Conservation (phyloP, 495 filamentous ascomycete genomes). For the Aspergillus heteromorphus region DNA sequence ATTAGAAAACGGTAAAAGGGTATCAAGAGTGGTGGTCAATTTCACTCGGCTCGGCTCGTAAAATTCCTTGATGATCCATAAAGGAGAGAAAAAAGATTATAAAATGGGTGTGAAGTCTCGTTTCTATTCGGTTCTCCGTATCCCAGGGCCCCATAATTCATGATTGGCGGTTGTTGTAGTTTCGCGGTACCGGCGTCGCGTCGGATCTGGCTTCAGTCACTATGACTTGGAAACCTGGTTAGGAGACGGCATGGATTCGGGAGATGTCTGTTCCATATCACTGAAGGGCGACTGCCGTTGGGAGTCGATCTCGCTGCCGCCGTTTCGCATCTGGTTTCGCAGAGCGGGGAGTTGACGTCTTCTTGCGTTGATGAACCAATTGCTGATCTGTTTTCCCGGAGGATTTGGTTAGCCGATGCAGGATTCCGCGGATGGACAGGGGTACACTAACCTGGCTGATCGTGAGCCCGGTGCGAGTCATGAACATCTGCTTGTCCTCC, state of each 20-base stretch:
- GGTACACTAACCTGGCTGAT: slow-evolving; percentile 63
- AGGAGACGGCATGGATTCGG: slow-evolving; percentile 32
- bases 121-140: slow-evolving; percentile 24
- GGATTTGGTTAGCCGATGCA: background rate
- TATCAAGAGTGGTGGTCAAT: slow-evolving; percentile 15
- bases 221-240: slow-evolving; percentile 12
- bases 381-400: slow-evolving; percentile 71
- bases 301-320: slow-evolving; percentile 29
- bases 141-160: slow-evolving; percentile 25
- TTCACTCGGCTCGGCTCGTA: slow-evolving; percentile 13
- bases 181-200: slow-evolving; percentile 3
- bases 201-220: background rate
- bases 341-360: slow-evolving; percentile 69
- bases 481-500: slow-evolving; percentile 81
- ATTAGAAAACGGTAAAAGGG: slow-evolving; percentile 16
- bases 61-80: slow-evolving; percentile 1
- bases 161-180: slow-evolving; percentile 13
- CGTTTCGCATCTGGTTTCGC: slow-evolving; percentile 49
- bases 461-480: slow-evolving; percentile 67
- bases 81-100: slow-evolving; percentile 6
- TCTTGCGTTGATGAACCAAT: slow-evolving; percentile 94
- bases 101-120: slow-evolving; percentile 12
- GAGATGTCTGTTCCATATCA: slow-evolving; percentile 33
- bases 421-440: background rate
- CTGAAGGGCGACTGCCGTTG: slow-evolving; percentile 40